These are phyloP conservation scores for Galerina marginata DNA, from an alignment of 768 basidiomycete genomes.

Conservation along the genomic window DNA sequence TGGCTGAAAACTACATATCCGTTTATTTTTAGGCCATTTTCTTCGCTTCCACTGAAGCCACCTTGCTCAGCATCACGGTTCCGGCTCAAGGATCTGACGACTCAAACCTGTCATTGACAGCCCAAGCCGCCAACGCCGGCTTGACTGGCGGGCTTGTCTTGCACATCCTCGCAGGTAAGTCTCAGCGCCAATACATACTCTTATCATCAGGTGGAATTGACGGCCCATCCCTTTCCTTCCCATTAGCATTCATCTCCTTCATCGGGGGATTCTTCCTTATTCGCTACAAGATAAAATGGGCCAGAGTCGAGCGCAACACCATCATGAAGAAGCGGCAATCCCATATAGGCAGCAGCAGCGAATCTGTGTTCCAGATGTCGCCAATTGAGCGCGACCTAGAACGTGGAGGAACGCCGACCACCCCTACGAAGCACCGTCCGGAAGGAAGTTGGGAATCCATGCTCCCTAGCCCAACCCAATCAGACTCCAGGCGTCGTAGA, in stretches of 20 bases:
- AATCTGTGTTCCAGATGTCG: too few species aligned
- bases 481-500: too few species aligned
- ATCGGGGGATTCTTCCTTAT: slow-evolving; percentile 61
- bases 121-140: slow-evolving; percentile 47
- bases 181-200: not conserved
- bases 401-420: too few species aligned
- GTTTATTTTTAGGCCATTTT: slow-evolving; percentile 54
- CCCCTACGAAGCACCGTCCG: too few species aligned
- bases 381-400: too few species aligned
- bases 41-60: slow-evolving; percentile 63
- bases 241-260: slow-evolving; percentile 46
- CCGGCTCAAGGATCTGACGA: slow-evolving; percentile 24
- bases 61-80: slow-evolving; percentile 41
- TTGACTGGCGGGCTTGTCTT: slow-evolving; percentile 59
- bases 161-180: slow-evolving; percentile 54
- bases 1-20: too few species aligned
- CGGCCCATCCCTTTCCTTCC: too few species aligned
- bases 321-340: too few species aligned
- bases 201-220: not conserved
- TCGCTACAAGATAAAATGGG: slow-evolving; percentile 59
- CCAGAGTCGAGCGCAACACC: slow-evolving; percentile 40
- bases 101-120: slow-evolving; percentile 18
- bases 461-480: too few species aligned
- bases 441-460: too few species aligned
- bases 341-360: too few species aligned